Conservation (phyloP, 768 basidiomycete species). For the Exidia glandulosa region DNA sequence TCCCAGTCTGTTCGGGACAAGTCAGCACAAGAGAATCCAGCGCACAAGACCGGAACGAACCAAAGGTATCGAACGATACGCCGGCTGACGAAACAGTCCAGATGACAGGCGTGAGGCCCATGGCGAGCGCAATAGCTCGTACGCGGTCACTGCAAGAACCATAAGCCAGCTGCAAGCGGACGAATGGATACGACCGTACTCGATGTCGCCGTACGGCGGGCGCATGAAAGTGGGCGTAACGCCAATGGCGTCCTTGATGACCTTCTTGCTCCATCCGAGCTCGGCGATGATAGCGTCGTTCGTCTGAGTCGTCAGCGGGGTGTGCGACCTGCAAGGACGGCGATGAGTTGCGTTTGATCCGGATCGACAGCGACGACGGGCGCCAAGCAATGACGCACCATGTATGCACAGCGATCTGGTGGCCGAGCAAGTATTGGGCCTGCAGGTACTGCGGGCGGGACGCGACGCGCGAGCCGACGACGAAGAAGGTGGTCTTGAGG, state of each 20-base stretch:
- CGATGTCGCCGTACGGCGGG: conserved; percentile 24
- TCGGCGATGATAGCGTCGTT: conserved; percentile 35
- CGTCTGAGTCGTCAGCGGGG: conserved; percentile 27
- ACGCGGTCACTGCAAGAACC: conserved; percentile 31
- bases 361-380: conserved; percentile 4
- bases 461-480: conserved; percentile 31
- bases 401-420: conserved; percentile 69
- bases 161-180: background rate
- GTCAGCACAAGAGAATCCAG: conserved; percentile 6
- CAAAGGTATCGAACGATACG: conserved; percentile 17
- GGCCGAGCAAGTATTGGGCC: conserved; percentile 32
- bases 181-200: background rate
- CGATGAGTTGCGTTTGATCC: conserved; percentile 36
- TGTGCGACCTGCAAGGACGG: conserved; percentile 32
- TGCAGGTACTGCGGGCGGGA: conserved; percentile 32
- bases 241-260: conserved; percentile 30
- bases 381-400: conserved; percentile 62
- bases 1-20: conserved; percentile 24
- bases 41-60: background rate
- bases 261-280: conserved; percentile 33
- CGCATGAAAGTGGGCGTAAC: conserved; percentile 25
- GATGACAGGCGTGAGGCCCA: conserved; percentile 36
- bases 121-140: conserved; percentile 29
- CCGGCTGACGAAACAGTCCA: conserved; percentile 27
- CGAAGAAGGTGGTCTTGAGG: conserved; percentile 35